A percentile compares a stretch with the other conserved stretches of the same genome.
Conservation (phyloP, 225 moss, liverwort and hornwort species). For the Pseudisothecium myosuroides region DNA sequence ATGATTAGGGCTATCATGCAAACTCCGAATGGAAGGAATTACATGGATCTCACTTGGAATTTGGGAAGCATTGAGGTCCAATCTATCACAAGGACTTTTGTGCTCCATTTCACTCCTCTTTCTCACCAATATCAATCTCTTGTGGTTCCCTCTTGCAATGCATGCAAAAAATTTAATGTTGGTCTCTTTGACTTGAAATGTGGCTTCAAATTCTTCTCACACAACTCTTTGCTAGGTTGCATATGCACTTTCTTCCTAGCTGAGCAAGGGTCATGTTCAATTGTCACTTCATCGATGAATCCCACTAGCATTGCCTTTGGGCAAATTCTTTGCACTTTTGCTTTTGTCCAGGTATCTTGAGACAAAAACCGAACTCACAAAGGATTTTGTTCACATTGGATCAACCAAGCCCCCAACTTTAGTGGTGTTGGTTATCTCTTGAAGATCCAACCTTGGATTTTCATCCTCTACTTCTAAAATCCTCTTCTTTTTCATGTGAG, state of each 20-base stretch:
- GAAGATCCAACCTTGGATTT: neutral
- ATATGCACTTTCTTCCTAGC: fast-evolving
- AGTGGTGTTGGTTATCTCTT: fast-evolving
- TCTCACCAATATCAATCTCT: neutral
- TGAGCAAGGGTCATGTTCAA: neutral
- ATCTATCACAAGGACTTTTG: neutral
- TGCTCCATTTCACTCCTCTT: neutral
- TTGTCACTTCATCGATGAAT: neutral
- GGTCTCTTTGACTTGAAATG: neutral
- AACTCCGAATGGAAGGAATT: too few relatives aligned
- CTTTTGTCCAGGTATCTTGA: fast-evolving
- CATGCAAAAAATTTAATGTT: neutral
- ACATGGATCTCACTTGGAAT: too few relatives aligned
- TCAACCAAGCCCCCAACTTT: fast-evolving
- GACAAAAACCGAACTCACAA: fast-evolving
- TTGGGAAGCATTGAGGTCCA: too few relatives aligned
- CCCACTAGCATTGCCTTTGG: fast-evolving
- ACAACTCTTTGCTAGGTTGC: fast-evolving
- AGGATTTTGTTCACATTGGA: too few relatives aligned
- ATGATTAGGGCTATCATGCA: too few relatives aligned
- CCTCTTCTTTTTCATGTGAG: fast-evolving
- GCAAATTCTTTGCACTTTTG: fast-evolving
- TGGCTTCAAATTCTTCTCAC: fast-evolving
- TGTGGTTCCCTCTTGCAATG: too few relatives aligned
- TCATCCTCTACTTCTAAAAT: neutral